Evolutionary conservation across 1,284 basidiomycete genomes (phyloP).

Genomic region (Puccinia horiana): DNA sequence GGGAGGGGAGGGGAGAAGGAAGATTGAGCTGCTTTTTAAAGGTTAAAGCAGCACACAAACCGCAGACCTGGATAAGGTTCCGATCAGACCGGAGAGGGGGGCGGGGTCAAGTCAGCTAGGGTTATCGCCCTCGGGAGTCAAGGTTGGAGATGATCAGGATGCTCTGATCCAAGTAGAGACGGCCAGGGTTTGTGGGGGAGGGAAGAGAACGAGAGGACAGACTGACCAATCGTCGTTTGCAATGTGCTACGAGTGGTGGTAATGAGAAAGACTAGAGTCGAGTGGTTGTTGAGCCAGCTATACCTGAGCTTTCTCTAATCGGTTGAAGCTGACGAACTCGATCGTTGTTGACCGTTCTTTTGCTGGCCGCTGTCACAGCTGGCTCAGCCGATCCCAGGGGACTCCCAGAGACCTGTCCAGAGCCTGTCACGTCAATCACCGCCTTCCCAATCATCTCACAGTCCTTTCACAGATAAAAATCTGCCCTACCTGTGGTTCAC

Average conservation of each 20-base stretch:
- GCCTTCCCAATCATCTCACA: not conserved
- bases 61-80: constrained; percentile 14
- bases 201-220: not conserved
- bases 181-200: not conserved
- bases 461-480: not conserved
- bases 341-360: constrained; percentile 13
- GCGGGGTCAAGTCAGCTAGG: not conserved
- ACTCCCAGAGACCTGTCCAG: not conserved
- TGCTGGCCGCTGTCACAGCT: not conserved
- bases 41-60: constrained; percentile 50
- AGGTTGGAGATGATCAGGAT: no score
- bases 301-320: not conserved
- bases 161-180: no score
- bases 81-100: not conserved
- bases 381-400: not conserved
- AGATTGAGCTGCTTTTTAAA: constrained; percentile 48
- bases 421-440: not conserved
- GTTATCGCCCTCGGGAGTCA: not conserved
- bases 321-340: not conserved
- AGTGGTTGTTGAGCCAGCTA: not conserved
- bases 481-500: not conserved
- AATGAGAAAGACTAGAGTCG: not conserved
- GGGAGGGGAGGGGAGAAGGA: constrained; percentile 16
- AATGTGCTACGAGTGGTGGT: not conserved
- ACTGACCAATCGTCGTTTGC: constrained; percentile 23